A percentile compares a stretch with the other conserved stretches of the same genome.
Conservation (phyloP, 2,329 filamentous ascomycete species). For the Sordariomycetes sp. region DNA sequence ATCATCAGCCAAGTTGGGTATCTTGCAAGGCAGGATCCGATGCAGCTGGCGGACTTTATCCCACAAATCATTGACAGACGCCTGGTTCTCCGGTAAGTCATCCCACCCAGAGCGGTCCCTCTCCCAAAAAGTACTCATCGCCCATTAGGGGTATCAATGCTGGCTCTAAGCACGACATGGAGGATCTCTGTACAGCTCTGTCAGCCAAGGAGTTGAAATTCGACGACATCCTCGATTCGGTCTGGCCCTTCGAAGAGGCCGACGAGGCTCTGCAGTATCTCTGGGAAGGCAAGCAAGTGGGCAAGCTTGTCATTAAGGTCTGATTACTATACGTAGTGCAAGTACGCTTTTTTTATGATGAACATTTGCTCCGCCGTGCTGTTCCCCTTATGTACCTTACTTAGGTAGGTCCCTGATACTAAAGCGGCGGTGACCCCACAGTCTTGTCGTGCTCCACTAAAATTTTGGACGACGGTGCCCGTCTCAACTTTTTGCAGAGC, state of each 20-base stretch:
- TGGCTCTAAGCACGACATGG: conserved; percentile 27
- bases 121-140: not conserved
- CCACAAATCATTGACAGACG: conserved; percentile 25
- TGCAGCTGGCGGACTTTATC: conserved; percentile 21
- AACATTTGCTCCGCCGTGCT: no score
- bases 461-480: conserved; percentile 1
- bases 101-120: no score
- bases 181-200: conserved; percentile 26
- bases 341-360: no score
- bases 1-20: conserved; percentile 33
- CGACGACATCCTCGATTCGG: conserved; percentile 26
- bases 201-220: conserved; percentile 21
- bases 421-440: conserved; percentile 6
- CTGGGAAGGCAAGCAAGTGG: conserved; percentile 31
- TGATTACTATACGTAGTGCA: no score
- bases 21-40: conserved; percentile 18
- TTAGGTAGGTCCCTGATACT: no score
- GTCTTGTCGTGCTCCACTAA: not conserved
- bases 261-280: conserved; percentile 30
- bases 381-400: no score
- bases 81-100: conserved; percentile 16
- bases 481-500: conserved; percentile 3
- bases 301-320: conserved; percentile 24
- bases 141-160: conserved; percentile 24
- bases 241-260: conserved; percentile 26